phyloP scores from a whole-genome alignment of 2,329 filamentous ascomycete species.

The Diaporthe amygdali region DNA sequence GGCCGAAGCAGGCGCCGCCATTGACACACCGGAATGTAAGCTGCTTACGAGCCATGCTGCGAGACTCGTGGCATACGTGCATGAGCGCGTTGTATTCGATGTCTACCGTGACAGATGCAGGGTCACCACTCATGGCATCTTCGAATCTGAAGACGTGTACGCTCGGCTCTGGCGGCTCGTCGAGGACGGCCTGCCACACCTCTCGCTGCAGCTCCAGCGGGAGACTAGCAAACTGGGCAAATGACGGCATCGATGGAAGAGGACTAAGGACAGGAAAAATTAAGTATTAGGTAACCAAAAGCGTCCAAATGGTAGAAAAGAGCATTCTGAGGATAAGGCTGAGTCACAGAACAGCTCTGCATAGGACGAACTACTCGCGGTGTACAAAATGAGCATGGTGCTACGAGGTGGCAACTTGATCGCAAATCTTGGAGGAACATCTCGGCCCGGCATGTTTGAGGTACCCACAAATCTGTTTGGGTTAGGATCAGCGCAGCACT shows the following conservation, averaged over 20 bases:
- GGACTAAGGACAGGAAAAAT: too few species aligned
- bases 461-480: background rate
- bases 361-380: too few species aligned
- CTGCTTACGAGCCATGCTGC: background rate
- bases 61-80: background rate
- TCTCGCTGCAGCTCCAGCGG: slow-evolving; percentile 1
- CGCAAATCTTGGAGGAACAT: background rate
- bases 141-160: background rate
- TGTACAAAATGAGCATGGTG: background rate
- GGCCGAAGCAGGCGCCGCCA: background rate
- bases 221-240: background rate
- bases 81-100: background rate
- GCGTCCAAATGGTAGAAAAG: too few species aligned
- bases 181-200: background rate
- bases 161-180: background rate
- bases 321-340: background rate
- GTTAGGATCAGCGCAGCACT: too few species aligned
- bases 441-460: background rate
- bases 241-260: background rate
- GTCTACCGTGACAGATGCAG: background rate
- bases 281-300: too few species aligned
- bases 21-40: background rate
- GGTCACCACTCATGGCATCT: background rate
- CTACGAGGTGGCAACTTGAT: background rate
- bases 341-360: rapidly evolving